Percentiles rank a stretch among this genome's conserved stretches.
Conservation (phyloP, 306 rosid genomes). For the Alnus rubra region DNA sequence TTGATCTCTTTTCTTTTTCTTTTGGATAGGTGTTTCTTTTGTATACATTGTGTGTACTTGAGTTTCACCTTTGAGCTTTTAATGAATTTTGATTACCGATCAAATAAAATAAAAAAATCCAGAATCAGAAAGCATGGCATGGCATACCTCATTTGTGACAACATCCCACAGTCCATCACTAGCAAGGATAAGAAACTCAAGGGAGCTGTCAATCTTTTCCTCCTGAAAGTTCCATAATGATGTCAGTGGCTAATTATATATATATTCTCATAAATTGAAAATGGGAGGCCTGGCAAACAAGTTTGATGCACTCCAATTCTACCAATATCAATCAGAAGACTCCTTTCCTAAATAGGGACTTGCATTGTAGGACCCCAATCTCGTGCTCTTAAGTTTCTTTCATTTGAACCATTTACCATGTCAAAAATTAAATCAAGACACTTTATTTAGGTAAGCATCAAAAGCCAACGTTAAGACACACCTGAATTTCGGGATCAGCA, state of each 20-base stretch:
- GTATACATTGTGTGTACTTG: no score
- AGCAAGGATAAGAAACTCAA: slow-evolving; percentile 92
- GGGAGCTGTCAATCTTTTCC: slow-evolving; percentile 82
- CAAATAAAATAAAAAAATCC: background rate
- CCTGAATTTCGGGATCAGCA: slow-evolving; percentile 98
- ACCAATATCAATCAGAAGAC: no score
- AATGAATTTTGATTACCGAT: no score
- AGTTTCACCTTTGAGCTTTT: no score
- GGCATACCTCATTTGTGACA: slow-evolving; percentile 85
- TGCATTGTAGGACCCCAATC: no score
- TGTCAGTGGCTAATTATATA: background rate
- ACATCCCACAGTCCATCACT: slow-evolving; percentile 99
- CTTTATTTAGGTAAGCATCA: background rate
- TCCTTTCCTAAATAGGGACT: no score
- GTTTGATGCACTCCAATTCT: no score
- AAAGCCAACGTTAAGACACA: slow-evolving; percentile 20
- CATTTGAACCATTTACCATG: background rate
- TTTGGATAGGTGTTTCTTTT: no score
- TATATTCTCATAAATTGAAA: background rate
- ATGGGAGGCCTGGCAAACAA: background rate
- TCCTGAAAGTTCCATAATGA: slow-evolving; percentile 56
- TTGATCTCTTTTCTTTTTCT: no score
- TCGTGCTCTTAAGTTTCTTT: background rate
- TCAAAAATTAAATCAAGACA: background rate
- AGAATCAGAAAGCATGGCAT: slow-evolving; percentile 20